These are phyloP conservation scores for Paraphaeosphaeria minitans DNA, from an alignment of 2,329 filamentous ascomycete species.

Conservation along the genomic window DNA sequence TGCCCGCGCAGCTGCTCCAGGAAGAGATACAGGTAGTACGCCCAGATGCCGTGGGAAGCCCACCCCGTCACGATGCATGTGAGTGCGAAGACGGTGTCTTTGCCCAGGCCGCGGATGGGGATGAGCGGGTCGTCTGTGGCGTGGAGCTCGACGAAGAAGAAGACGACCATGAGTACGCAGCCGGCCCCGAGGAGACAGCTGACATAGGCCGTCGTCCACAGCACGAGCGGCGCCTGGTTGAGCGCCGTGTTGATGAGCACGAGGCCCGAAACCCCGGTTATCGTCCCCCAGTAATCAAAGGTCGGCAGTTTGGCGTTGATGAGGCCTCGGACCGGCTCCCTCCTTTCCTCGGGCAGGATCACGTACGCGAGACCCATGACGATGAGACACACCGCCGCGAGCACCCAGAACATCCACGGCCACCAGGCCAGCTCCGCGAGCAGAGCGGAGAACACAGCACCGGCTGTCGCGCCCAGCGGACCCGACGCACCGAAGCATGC, in stretches of 20 bases:
- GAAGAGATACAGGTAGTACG: constrained; percentile 37
- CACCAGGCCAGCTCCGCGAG: constrained; percentile 53
- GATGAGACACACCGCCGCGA: constrained; percentile 46
- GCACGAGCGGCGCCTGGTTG: constrained; percentile 65
- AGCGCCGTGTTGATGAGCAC: constrained; percentile 70
- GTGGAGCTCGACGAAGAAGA: constrained; percentile 57
- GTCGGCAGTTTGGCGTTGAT: constrained; percentile 19
- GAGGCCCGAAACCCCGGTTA: constrained; percentile 59
- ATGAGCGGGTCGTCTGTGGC: constrained; percentile 59
- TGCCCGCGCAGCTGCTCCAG: constrained; percentile 30
- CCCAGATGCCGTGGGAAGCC: constrained; percentile 39
- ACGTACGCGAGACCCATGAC: constrained; percentile 44
- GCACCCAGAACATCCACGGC: constrained; percentile 57
- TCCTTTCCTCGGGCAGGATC: constrained; percentile 46
- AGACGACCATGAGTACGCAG: constrained; percentile 57
- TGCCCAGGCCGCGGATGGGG: constrained; percentile 57
- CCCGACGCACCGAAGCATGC: constrained; percentile 55
- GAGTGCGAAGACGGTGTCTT: constrained; percentile 61
- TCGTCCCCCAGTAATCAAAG: constrained; percentile 51
- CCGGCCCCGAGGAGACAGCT: constrained; percentile 62
- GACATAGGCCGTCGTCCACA: constrained; percentile 62
- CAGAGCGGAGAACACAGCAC: constrained; percentile 47
- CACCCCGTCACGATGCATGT: constrained; percentile 55
- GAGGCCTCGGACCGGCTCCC: not conserved
- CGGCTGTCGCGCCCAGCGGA: constrained; percentile 51